Evolutionary conservation across 2,329 filamentous ascomycete genomes (phyloP), one percentile per base, ranked within the genome.

Genomic region (Fusarium hainanense): DNA sequence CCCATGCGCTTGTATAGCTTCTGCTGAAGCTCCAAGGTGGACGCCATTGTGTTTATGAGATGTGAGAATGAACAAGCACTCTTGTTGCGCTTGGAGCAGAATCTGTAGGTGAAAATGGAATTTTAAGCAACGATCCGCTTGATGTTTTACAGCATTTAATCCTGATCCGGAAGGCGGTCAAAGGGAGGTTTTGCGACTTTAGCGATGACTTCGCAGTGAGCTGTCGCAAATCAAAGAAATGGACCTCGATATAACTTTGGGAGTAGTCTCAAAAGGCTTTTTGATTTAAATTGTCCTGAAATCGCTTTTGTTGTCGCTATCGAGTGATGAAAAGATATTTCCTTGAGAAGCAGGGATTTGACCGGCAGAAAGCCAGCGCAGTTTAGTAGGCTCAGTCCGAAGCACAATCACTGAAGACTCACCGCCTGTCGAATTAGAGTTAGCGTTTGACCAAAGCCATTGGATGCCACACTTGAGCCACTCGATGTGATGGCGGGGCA

Each of bases 1-100:
- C 80, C 80, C 57, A 82, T 78, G 18, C 73, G 76, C 57, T 77
- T 80, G 54, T 80, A 78, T 50, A 82, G 71, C 71, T 79, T 80
- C 62, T 78, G 75, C 37, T 80, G 79, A 46, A 81, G 74, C 61
- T 80, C 79, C 43, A 73, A 63, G 4, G 77, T 75, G 20, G 76
- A 77, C 10, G 70, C 58, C 51, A 73, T 69, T 25, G 56, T 58
- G 5, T 18, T 34, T 41, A n/a, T 25, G n/a, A 21, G 18, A 25
- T 34, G 13, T 9, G 50, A n/a, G 46, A 67, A 51, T 9, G 23
- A 44, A 49, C 37, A 6, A 16, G 37, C 23, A 23, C 13, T 34
- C 21, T 30, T 30, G 30, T 37, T 50, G 30, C 37, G 18, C 43
- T 16, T n/a, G 18, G n/a, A 23, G 30, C 14, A 27, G 23, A 62